Evolutionary conservation across 1,284 basidiomycete genomes (phyloP), one percentile per base, ranked within the genome.

Genomic region (Lignosus rhinocerotis): DNA sequence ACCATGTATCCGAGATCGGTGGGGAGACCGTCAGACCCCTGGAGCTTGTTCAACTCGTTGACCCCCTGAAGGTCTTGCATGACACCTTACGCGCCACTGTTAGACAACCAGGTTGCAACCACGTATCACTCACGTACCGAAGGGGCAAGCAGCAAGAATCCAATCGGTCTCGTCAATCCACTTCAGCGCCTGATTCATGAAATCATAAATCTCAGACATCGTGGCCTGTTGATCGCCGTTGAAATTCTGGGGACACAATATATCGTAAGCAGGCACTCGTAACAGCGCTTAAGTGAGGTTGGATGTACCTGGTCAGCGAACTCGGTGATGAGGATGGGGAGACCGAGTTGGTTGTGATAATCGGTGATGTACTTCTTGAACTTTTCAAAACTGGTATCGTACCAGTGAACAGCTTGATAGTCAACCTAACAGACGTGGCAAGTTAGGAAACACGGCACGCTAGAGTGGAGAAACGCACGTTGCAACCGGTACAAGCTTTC

Each of bases 51-150:
- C 46, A 75, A 70, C 30, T 75, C 65, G 77, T 90, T 87, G 69
- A 92, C 88, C 53, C 84, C 83, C 59, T 80, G 76, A 81, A 94
- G 81, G 68, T 90, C 73, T 59, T 81, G 69, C 84, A 92, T 86
- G 50, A 80, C 76, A 70, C 86, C 88, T 88, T 34, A 16, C 19
- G n/a, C 32, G 25, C 47, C 12, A 49, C 12, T 33, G n/a, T 12
- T 11, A 12, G n/a, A 34, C 16, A 6, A 3, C 25, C 6, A n/a
- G 5, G 19, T 17, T 41, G 17, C 25, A 17, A 33, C 19, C 3
- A 6, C 25, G 5, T 11, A 8, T 8, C 0, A 38, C n/a, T 12
- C 16, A 77, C 81, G 60, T 60, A 86, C 92, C 90, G 70, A 92
- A 94, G 42, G 84, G 83, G 68, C 84, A 84, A 73, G 87, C 90